Evolutionary conservation across 192 early-diverging fungal species (phyloP).

Genomic region (Ambispora gerdemannii): DNA sequence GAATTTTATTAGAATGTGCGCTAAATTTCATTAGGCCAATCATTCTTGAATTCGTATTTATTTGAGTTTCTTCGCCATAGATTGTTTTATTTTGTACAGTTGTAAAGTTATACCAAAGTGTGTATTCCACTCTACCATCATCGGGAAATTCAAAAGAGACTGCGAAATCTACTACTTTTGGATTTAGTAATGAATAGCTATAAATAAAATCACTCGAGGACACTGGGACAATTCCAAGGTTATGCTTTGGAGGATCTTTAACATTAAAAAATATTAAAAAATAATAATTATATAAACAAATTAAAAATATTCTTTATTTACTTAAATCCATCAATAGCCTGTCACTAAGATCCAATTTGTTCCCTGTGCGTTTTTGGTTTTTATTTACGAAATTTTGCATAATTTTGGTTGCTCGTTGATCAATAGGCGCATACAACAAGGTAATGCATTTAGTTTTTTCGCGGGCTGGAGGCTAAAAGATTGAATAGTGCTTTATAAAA

Average conservation of each 20-base stretch:
- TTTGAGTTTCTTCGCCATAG: conserved; percentile 60
- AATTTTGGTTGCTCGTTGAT: conserved; percentile 31
- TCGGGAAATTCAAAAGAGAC: conserved; percentile 46
- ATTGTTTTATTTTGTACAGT: conserved; percentile 57
- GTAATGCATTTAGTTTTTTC: conserved; percentile 51
- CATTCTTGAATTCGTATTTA: too few relatives aligned
- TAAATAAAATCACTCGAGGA: conserved; percentile 59
- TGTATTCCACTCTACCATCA: conserved; percentile 40
- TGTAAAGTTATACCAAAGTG: conserved; percentile 72
- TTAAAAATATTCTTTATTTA: too few relatives aligned
- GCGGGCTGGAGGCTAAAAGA: conserved; percentile 40
- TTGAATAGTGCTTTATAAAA: too few relatives aligned
- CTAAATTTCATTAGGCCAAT: too few relatives aligned
- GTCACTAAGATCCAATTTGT: conserved; percentile 32
- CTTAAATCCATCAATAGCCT: conserved; percentile 22
- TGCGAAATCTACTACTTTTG: conserved; percentile 66
- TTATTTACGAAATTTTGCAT: conserved; percentile 42
- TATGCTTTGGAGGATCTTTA: conserved; percentile 29
- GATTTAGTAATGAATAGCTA: conserved; percentile 59
- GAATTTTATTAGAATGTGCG: too few relatives aligned
- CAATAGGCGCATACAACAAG: conserved; percentile 56
- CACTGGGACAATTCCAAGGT: conserved; percentile 56
- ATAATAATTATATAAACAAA: conserved; percentile 27
- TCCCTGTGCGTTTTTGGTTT: conserved; percentile 41
- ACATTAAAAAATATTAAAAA: conserved; percentile 32